Evolutionary conservation across 352 stramenopile genomes (phyloP).

Genomic region (Peronospora belbahrii): DNA sequence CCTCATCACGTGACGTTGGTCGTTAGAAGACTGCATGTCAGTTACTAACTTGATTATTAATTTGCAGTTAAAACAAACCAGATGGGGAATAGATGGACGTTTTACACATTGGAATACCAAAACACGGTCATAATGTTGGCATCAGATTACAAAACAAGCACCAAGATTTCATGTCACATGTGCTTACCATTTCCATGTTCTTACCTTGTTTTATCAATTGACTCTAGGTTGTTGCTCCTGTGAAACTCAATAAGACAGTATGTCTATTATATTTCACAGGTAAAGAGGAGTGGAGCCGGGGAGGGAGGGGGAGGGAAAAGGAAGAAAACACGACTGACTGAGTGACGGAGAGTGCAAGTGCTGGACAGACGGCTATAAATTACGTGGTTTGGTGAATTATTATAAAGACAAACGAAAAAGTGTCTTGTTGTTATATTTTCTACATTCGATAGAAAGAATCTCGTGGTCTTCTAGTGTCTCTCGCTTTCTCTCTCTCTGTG

Average conservation of each 20-base stretch:
- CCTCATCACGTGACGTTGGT: constrained; percentile 12
- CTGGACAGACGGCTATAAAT: constrained; percentile 15
- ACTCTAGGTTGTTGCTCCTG: background rate
- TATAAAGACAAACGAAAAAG: background rate
- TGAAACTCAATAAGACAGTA: background rate
- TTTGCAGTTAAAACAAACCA: background rate
- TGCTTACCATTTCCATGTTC: too few species aligned
- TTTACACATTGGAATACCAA: background rate
- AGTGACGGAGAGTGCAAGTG: constrained; percentile 4
- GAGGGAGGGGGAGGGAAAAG: constrained; percentile 22
- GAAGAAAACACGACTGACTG: constrained; percentile 26
- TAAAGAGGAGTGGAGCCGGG: constrained; percentile 7
- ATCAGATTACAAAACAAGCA: too few species aligned
- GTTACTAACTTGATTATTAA: background rate
- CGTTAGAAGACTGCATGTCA: constrained; percentile 2
- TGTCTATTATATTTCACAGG: background rate
- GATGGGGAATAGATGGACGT: background rate
- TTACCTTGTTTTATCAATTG: background rate
- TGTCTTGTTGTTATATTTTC: too few species aligned
- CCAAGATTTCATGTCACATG: too few species aligned
- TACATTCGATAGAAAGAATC: too few species aligned
- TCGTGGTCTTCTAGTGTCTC: too few species aligned
- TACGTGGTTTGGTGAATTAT: background rate
- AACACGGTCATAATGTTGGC: too few species aligned
- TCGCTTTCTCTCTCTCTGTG: too few species aligned